Evolutionary conservation across 768 basidiomycete species (phyloP).

Genomic region (Cystofilobasidium bisporidii): DNA sequence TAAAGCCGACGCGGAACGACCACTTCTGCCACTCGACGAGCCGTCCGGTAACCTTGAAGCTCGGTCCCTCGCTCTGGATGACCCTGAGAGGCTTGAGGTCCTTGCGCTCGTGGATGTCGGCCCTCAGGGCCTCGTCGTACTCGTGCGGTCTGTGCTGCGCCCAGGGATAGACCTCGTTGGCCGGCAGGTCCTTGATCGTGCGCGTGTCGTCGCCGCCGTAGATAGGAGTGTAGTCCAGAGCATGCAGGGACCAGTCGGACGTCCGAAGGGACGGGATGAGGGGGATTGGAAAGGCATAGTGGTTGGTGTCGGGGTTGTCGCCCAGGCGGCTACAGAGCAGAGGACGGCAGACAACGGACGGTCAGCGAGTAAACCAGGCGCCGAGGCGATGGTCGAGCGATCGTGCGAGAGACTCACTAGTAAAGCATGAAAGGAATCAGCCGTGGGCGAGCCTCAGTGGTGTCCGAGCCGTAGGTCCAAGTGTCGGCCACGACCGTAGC

Average conservation of each 20-base stretch:
- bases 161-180: neutral
- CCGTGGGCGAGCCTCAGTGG: neutral
- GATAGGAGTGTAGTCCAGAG: neutral
- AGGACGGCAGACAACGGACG: too few relatives aligned
- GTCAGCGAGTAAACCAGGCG: too few relatives aligned
- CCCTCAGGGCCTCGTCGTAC: neutral
- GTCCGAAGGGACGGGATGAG: neutral
- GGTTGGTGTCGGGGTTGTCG: conserved; percentile 21
- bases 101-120: neutral
- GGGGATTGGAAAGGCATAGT: conserved; percentile 15
- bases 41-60: conserved; percentile 17
- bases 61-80: conserved; percentile 3
- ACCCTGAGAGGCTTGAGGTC: conserved; percentile 8
- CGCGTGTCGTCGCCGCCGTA: neutral
- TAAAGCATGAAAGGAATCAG: conserved; percentile 6
- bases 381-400: too few relatives aligned
- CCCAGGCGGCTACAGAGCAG: too few relatives aligned
- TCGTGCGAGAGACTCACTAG: neutral
- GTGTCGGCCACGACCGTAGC: neutral
- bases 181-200: neutral
- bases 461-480: conserved; percentile 4
- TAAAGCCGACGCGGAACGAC: conserved; percentile 29
- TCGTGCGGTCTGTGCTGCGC: neutral
- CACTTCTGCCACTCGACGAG: conserved; percentile 31
- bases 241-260: neutral